These are phyloP conservation scores for Pythium aristosporum DNA, from an alignment of 352 stramenopile species.

Conservation along the genomic window DNA sequence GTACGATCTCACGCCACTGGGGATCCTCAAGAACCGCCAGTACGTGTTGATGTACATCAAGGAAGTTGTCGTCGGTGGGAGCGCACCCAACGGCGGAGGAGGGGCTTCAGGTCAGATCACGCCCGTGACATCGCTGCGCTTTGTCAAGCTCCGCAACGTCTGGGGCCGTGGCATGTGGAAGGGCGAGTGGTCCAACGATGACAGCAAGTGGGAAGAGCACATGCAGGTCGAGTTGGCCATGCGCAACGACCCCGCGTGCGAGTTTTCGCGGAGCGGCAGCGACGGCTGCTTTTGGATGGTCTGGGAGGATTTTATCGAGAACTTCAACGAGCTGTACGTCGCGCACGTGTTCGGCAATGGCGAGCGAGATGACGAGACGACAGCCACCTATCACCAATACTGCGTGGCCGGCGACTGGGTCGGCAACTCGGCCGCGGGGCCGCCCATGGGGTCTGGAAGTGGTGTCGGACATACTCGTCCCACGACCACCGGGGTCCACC, in stretches of 20 bases:
- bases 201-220: constrained; percentile 85
- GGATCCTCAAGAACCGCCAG: constrained; percentile 76
- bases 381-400: constrained; percentile 47
- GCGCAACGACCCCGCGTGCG: constrained; percentile 51
- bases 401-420: constrained; percentile 51
- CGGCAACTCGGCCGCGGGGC: constrained; percentile 35
- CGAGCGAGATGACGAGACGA: constrained; percentile 21
- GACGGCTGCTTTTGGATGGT: constrained; percentile 87
- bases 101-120: not conserved
- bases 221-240: constrained; percentile 68
- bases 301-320: constrained; percentile 71
- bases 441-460: constrained; percentile 22
- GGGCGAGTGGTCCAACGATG: constrained; percentile 80
- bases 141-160: constrained; percentile 83
- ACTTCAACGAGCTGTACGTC: constrained; percentile 75
- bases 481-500: constrained; percentile 4
- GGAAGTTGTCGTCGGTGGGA: constrained; percentile 38
- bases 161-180: constrained; percentile 80
- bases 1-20: constrained; percentile 51
- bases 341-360: constrained; percentile 37
- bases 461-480: not conserved
- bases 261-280: constrained; percentile 63
- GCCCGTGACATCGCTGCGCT: constrained; percentile 38
- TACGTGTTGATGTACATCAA: constrained; percentile 74
- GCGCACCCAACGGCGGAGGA: not conserved